Conservation (phyloP, 768 basidiomycete species). For the Boletus rubroflammeus region DNA sequence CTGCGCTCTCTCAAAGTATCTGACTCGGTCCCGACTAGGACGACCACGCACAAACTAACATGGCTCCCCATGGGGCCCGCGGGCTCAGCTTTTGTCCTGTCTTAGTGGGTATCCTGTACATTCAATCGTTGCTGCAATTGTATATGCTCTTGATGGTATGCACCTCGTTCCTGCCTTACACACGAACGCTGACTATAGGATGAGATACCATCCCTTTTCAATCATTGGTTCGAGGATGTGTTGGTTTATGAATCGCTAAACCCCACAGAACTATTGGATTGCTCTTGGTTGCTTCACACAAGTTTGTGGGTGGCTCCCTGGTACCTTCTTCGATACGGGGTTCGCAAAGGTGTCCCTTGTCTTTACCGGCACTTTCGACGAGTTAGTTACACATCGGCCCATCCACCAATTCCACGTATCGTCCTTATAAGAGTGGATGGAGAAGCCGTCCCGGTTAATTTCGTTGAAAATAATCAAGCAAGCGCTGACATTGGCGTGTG, state of each 20-base stretch:
- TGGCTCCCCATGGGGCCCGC: slow-evolving; percentile 5
- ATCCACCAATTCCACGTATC: slow-evolving; percentile 11
- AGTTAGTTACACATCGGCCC: not conserved
- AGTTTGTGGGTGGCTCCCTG: slow-evolving; percentile 5
- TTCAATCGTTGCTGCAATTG: slow-evolving; percentile 15
- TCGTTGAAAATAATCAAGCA: slow-evolving; percentile 1
- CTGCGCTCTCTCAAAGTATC: not conserved
- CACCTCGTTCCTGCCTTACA: not conserved
- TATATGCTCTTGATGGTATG: slow-evolving; percentile 26
- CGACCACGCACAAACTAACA: not conserved
- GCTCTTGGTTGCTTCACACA: not conserved
- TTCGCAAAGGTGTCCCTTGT: not conserved
- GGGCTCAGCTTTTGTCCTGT: slow-evolving; percentile 23
- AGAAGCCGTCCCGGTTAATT: slow-evolving; percentile 5
- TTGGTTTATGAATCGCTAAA: slow-evolving; percentile 9
- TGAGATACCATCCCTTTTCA: slow-evolving; percentile 17
- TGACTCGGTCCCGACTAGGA: slow-evolving; percentile 5
- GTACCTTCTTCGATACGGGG: slow-evolving; percentile 1
- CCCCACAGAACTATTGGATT: not conserved
- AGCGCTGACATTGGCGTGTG: not conserved
- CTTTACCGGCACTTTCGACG: not conserved
- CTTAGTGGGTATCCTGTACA: slow-evolving; percentile 9
- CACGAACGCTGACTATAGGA: not conserved
- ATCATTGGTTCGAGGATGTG: slow-evolving; percentile 22
- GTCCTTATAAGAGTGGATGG: slow-evolving; percentile 15